Evolutionary conservation across 345 rosid genomes (phyloP).

Genomic region (Euphorbia peplus): DNA sequence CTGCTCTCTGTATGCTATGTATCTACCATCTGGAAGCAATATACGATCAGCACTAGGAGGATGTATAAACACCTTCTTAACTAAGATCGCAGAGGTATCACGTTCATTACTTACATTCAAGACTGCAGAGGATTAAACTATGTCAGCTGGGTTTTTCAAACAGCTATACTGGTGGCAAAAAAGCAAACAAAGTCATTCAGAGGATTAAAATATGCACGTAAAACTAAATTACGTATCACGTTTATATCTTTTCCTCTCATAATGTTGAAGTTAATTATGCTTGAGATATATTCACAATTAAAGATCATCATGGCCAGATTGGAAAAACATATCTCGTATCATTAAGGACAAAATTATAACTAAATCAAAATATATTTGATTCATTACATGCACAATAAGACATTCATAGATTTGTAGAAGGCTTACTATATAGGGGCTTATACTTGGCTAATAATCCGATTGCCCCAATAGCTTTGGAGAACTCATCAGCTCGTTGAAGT

Average conservation of each 20-base stretch:
- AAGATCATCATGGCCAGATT: not conserved
- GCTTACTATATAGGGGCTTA: too few relatives aligned
- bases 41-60: conserved; percentile 63
- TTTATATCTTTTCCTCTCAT: not conserved
- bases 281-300: not conserved
- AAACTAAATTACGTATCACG: not conserved
- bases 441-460: too few relatives aligned
- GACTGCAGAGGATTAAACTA: conserved; percentile 35
- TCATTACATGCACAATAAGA: not conserved
- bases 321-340: not conserved
- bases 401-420: not conserved
- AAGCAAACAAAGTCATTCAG: not conserved
- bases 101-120: conserved; percentile 29
- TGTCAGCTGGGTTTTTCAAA: conserved; percentile 5
- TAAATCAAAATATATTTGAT: too few relatives aligned
- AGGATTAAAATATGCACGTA: not conserved
- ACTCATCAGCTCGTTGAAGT: too few relatives aligned
- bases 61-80: conserved; percentile 44
- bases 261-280: not conserved
- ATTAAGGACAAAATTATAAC: not conserved
- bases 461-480: too few relatives aligned
- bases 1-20: conserved; percentile 57
- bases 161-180: not conserved
- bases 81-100: conserved; percentile 25
- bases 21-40: conserved; percentile 70